Evolutionary conservation across 345 rosid genomes (phyloP).

Genomic region (Citrus inodora): DNA sequence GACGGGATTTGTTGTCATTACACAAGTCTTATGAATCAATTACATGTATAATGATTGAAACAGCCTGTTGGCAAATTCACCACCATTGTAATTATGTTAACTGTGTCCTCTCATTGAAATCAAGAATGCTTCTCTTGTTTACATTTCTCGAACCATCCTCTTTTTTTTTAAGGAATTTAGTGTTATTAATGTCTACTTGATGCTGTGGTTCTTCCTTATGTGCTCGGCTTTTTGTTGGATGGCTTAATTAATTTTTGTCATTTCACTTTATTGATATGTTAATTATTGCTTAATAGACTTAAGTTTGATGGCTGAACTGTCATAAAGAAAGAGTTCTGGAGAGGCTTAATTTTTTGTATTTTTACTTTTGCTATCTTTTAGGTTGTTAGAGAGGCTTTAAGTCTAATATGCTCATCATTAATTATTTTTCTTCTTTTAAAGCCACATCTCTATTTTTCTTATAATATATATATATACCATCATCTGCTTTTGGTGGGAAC

Average conservation of each 20-base stretch:
- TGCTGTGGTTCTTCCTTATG: not conserved
- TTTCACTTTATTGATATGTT: conserved; percentile 17
- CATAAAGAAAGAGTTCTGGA: conserved; percentile 16
- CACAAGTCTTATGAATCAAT: conserved; percentile 5
- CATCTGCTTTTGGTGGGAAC: conserved; percentile 38
- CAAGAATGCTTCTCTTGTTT: conserved; percentile 6
- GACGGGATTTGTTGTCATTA: conserved; percentile 5
- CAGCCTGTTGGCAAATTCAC: conserved; percentile 21
- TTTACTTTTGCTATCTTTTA: conserved; percentile 17
- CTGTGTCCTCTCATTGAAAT: conserved; percentile 20
- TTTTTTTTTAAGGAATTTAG: too few relatives aligned
- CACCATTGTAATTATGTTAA: conserved; percentile 17
- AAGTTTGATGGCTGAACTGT: conserved; percentile 16
- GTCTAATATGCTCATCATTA: conserved; percentile 16
- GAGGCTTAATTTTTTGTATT: too few relatives aligned
- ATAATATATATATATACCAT: conserved; percentile 3
- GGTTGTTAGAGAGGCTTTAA: conserved; percentile 26
- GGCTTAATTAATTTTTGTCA: conserved; percentile 10
- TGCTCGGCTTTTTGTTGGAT: conserved; percentile 6
- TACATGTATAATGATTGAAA: conserved; percentile 18
- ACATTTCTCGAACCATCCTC: not conserved
- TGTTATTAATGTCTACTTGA: not conserved
- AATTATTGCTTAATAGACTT: conserved; percentile 23
- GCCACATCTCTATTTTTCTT: not conserved
- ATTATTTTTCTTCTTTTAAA: not conserved